Base-by-base conservation (phyloP, 495 filamentous ascomycete species). In the Hamigera avellanea region DNA sequence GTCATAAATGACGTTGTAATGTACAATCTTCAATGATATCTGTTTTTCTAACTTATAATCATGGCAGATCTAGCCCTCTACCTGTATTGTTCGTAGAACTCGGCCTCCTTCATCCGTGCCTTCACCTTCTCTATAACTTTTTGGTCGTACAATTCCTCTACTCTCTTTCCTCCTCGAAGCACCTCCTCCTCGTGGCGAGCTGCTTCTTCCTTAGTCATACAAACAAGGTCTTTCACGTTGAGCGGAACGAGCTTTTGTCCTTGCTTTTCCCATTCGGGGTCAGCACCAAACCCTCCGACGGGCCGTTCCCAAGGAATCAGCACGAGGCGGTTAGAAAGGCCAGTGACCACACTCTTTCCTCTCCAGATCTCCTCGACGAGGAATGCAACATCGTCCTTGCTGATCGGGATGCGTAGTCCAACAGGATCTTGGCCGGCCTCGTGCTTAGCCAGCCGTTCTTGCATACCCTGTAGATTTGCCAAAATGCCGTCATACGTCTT, bases 201-300 rank as follows among this genome's bases (percentile, higher is more conserved):
- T n/a, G 78, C 80, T 54, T 96, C 91, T 41, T 96, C 89, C 57
- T 91, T 95, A 6, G 93, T 96, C 86, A 99, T 86, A 46, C 83
- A 83, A 3, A 96, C 91, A 23, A 99, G 55, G 19, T 95, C 79
- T 16, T 68, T 69, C 37, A 87, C 52, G 31, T 66, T 52, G 7
- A 93, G 40, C 14, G 68, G 70, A 5, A 78, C 67, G 17, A 70
- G 72, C 42, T 80, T 84, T 53, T 95, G 87, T 19, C 83, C 78
- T 32, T 76, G 67, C 26, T 69, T 51, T 25, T 59, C 51, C 48
- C 54, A 61, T 19, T 49, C 48, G 23, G 55, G 36, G 36, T 70
- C 57, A 6, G 64, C 41, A 2, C 37, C 45, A 33, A 62, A 69
- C n/a, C 72, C 73, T 32, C 65, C 57, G 0, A 72, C 59, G 25